Evolutionary conservation across 2,329 filamentous ascomycete genomes (phyloP).

Genomic region (Xylaria digitata): DNA sequence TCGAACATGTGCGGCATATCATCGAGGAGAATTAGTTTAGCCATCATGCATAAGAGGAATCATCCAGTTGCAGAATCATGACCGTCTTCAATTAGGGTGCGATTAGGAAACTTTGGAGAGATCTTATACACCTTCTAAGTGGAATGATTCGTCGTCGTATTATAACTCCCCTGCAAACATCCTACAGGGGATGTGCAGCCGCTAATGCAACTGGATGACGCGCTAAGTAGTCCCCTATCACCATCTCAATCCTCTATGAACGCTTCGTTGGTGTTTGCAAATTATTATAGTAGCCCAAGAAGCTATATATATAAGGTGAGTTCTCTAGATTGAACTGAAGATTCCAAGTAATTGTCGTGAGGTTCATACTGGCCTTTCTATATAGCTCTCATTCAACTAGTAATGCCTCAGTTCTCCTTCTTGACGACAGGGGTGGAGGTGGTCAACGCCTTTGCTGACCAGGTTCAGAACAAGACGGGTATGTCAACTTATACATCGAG

Average conservation of each 20-base stretch:
- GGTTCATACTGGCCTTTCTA: not conserved
- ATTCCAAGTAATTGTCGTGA: not conserved
- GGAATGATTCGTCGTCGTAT: not conserved
- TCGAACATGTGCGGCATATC: constrained; percentile 24
- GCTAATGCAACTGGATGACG: constrained; percentile 20
- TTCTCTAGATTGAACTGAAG: not conserved
- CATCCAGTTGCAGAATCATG: constrained; percentile 12
- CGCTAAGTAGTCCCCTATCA: constrained; percentile 8
- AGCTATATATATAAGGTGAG: constrained; percentile 1
- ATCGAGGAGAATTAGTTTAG: constrained; percentile 11
- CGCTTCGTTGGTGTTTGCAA: not conserved
- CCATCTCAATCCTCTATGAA: not conserved
- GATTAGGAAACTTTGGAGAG: not conserved
- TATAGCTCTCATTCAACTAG: not conserved
- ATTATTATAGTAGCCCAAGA: not conserved
- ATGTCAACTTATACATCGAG: not conserved
- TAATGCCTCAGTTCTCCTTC: constrained; percentile 13
- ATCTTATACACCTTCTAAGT: constrained; percentile 3
- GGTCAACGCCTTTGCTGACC: constrained; percentile 10
- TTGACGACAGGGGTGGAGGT: constrained; percentile 13
- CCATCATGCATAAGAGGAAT: constrained; percentile 4
- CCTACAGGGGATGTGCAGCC: not conserved
- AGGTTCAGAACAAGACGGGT: constrained; percentile 13
- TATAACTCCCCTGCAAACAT: not conserved
- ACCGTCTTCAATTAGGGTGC: not conserved